Evolutionary conservation across 2,329 filamentous ascomycete species (phyloP), one percentile per base, ranked within the genome.

Genomic region (Hirsutella minnesotensis): DNA sequence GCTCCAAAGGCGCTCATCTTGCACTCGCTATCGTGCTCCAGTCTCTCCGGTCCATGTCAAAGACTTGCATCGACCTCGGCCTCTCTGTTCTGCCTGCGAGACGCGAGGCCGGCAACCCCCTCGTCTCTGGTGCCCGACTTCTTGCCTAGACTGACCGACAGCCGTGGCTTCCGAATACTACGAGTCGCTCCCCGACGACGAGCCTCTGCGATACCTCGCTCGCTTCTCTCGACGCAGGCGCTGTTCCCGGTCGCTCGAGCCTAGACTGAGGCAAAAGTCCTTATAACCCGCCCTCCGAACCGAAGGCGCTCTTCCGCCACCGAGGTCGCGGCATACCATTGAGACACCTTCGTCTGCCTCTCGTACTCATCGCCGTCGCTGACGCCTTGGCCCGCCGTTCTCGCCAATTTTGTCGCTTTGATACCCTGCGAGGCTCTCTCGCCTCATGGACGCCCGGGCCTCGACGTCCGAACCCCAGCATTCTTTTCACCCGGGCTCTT

Each of bases 391-490:
- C 33, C 12, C n/a, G 18, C 12, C 16, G n/a, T 10, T 22, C 20
- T 21, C 34, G 44, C 38, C 41, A 21, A 37, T 45, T 33, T 22
- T 39, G 20, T 27, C 36, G 24, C 24, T 27, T 7, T 27, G 7
- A 12, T 27, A 27, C 40, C n/a, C 31, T 40, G 42, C 43, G 47
- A 44, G 46, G 51, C 47, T 41, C 44, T 35, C 39, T 45, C 45
- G 57, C 56, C 64, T 61, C 58, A 63, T 64, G 62, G 62, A 64
- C 56, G 51, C 58, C 54, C 56, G 59, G 54, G 57, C 59, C 46
- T 54, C 62, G 47, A 53, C 60, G 49, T 56, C 60, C 46, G 60
- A 64, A 57, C 44, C 58, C 41, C 59, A 63, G 48, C 59, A 64
- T 62, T 51, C 59, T 58, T 64, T 63, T 52, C 50, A 58, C 41